phyloP scores from a whole-genome alignment of 179 eudicot genomes.

The Beta lomatogona region DNA sequence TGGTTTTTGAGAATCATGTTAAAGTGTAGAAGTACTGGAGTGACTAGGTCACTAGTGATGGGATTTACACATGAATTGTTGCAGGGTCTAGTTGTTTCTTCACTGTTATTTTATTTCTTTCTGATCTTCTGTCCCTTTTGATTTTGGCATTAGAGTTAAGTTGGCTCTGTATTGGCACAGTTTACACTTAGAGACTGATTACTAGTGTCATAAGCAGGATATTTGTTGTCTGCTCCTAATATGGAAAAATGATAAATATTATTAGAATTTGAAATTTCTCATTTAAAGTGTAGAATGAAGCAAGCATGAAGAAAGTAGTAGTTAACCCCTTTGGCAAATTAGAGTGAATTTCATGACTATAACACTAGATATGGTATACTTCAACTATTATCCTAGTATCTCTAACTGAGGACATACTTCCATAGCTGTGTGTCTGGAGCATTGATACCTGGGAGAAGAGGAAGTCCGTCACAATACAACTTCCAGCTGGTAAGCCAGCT shows the following conservation, averaged over 20 bases:
- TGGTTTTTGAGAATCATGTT: not conserved
- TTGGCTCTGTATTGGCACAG: not conserved
- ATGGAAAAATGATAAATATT: no score
- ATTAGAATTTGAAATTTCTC: not conserved
- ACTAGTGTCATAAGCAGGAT: not conserved
- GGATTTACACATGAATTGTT: not conserved
- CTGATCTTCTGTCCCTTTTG: not conserved
- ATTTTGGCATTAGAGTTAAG: not conserved
- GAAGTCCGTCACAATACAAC: constrained; percentile 61
- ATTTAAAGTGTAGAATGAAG: no score
- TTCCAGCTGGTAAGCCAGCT: constrained; percentile 82
- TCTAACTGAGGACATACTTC: constrained; percentile 15
- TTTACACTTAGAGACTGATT: not conserved
- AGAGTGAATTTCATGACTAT: not conserved
- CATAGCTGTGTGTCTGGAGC: constrained; percentile 89
- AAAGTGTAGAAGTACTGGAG: not conserved
- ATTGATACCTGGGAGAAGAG: constrained; percentile 87
- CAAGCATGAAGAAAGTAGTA: not conserved
- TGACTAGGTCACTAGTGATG: not conserved
- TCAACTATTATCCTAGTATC: not conserved
- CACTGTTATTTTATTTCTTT: not conserved
- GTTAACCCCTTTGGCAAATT: not conserved
- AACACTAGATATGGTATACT: not conserved
- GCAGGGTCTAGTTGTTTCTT: not conserved
- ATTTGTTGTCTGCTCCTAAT: no score